Conservation (phyloP, 2,329 filamentous ascomycete genomes). For the Metarhizium rileyi region DNA sequence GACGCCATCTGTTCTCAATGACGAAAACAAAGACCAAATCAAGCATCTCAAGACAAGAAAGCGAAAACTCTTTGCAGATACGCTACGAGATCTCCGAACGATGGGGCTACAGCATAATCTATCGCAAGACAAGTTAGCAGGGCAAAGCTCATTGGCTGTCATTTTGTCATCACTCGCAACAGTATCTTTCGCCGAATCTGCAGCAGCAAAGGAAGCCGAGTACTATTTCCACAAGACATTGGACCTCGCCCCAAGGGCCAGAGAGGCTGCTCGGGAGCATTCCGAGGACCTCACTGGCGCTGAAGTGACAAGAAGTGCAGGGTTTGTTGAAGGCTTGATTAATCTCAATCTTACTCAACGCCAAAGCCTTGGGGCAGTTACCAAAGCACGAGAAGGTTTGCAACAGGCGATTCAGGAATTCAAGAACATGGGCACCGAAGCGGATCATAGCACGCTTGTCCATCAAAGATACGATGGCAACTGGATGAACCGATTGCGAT, state of each 20-base stretch:
- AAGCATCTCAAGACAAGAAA: constrained; percentile 90
- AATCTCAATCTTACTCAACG: constrained; percentile 55
- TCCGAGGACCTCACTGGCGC: constrained; percentile 76
- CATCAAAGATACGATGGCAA: constrained; percentile 12
- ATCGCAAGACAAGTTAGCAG: constrained; percentile 59
- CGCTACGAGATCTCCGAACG: constrained; percentile 66
- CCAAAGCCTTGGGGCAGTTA: constrained; percentile 31
- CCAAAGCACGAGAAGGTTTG: constrained; percentile 29
- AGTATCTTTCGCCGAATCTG: constrained; percentile 22
- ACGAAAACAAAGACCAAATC: constrained; percentile 75
- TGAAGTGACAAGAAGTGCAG: constrained; percentile 69
- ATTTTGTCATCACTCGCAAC: constrained; percentile 53
- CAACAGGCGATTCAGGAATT: constrained; percentile 27
- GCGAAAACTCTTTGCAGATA: constrained; percentile 81
- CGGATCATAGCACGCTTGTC: constrained; percentile 14
- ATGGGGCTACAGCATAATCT: constrained; percentile 89
- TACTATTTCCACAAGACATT: constrained; percentile 73
- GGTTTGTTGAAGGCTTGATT: constrained; percentile 79
- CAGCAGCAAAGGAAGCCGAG: constrained; percentile 36
- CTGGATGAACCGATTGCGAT: constrained; percentile 29
- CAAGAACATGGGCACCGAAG: constrained; percentile 21
- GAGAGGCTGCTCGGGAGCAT: constrained; percentile 60
- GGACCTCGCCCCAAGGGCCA: constrained; percentile 59
- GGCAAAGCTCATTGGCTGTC: constrained; percentile 60
- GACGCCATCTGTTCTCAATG: constrained; percentile 70